A percentile compares a stretch with the other conserved stretches of the same genome.
Evolutionary conservation across 805 yeast species (phyloP).

Genomic region (Myxozyma melibiosi): DNA sequence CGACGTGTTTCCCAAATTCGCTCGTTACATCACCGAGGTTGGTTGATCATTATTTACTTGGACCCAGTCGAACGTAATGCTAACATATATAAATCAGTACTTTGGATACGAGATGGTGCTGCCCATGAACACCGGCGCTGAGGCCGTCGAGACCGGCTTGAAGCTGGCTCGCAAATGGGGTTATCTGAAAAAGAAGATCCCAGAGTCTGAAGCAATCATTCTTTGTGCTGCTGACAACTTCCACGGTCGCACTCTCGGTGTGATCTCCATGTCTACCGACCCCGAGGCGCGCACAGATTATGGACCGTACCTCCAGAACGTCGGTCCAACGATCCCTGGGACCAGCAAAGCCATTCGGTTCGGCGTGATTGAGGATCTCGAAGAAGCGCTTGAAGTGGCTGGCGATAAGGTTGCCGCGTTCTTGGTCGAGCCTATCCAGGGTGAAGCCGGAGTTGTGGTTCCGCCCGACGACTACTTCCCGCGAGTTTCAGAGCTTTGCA

Average conservation of each 20-base stretch:
- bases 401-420: slow-evolving; percentile 92
- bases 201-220: slow-evolving; percentile 80
- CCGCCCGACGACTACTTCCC: slow-evolving; percentile 82
- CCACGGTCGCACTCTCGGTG: slow-evolving; percentile 95
- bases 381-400: slow-evolving; percentile 73
- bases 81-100: slow-evolving; percentile 41
- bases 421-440: slow-evolving; percentile 93
- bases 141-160: slow-evolving; percentile 94
- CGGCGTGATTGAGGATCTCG: slow-evolving; percentile 84
- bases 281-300: slow-evolving; percentile 86
- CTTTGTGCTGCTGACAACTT: slow-evolving; percentile 87
- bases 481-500: slow-evolving; percentile 63
- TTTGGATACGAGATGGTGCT: slow-evolving; percentile 89
- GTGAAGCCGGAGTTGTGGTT: slow-evolving; percentile 97
- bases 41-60: background rate
- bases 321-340: slow-evolving; percentile 84
- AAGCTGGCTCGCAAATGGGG: slow-evolving; percentile 98
- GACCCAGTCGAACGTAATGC: background rate
- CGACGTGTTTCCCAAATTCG: slow-evolving; percentile 82
- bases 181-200: slow-evolving; percentile 80
- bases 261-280: slow-evolving; percentile 94
- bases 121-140: slow-evolving; percentile 99
- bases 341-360: slow-evolving; percentile 69
- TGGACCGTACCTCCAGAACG: slow-evolving; percentile 85
- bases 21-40: slow-evolving; percentile 78